These are phyloP conservation scores for Trichocladium uniseriatum DNA, from an alignment of 495 filamentous ascomycete species.

Conservation along the genomic window DNA sequence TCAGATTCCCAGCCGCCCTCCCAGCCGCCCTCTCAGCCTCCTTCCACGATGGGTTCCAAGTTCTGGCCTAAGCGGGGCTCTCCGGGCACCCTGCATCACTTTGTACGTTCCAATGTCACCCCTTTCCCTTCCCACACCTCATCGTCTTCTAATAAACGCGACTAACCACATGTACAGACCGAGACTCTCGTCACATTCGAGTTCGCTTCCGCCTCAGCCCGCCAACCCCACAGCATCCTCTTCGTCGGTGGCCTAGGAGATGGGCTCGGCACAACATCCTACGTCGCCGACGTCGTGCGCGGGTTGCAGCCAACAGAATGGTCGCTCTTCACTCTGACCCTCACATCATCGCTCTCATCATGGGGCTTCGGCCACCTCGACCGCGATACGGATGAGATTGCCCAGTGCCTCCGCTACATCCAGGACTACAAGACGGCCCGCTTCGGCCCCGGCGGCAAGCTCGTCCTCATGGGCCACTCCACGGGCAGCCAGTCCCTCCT, in stretches of 20 bases:
- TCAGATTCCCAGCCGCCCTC: background rate
- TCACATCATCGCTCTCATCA: slow-evolving; percentile 54
- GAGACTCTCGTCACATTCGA: slow-evolving; percentile 41
- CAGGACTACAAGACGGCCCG: slow-evolving; percentile 34
- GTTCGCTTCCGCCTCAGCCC: slow-evolving; percentile 16
- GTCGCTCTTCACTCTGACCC: slow-evolving; percentile 50
- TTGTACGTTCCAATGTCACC: too few species aligned
- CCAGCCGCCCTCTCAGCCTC: background rate
- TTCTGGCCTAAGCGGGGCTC: slow-evolving; percentile 43
- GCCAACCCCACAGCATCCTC: slow-evolving; percentile 50
- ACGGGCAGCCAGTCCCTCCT: slow-evolving; percentile 67
- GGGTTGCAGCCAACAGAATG: slow-evolving; percentile 47
- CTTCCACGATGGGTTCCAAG: slow-evolving; percentile 36
- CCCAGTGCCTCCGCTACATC: slow-evolving; percentile 49
- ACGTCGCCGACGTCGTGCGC: slow-evolving; percentile 44
- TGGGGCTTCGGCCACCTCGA: slow-evolving; percentile 58
- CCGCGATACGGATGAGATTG: slow-evolving; percentile 58
- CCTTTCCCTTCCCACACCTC: background rate
- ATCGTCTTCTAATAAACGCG: background rate
- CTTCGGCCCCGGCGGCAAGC: slow-evolving; percentile 35
- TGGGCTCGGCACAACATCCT: slow-evolving; percentile 56
- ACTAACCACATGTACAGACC: slow-evolving; percentile 22
- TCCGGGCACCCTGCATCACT: slow-evolving; percentile 49
- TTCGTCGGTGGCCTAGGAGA: slow-evolving; percentile 68
- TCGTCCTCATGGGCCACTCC: slow-evolving; percentile 70